phyloP scores from a whole-genome alignment of 169 alveolate genomes.

The Babesia bovis region DNA sequence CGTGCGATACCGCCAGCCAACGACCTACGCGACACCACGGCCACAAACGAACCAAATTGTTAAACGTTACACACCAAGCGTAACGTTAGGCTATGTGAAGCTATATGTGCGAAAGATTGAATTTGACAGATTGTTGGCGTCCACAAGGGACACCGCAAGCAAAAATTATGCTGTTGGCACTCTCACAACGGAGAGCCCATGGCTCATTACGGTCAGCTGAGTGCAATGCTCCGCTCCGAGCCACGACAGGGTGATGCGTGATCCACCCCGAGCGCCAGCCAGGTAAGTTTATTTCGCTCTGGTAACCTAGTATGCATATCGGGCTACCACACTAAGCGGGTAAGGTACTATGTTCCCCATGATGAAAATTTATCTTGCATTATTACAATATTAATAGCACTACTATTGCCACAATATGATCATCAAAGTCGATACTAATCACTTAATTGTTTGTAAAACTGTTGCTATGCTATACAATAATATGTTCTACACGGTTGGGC shows the following conservation, averaged over 20 bases:
- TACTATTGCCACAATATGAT: too few relatives aligned
- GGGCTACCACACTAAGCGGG: conserved; percentile 21
- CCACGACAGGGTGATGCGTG: conserved; percentile 94
- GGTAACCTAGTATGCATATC: not conserved
- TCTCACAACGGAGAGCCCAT: conserved; percentile 90
- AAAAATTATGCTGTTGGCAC: conserved; percentile 94
- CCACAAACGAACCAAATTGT: too few relatives aligned
- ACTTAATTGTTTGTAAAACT: too few relatives aligned
- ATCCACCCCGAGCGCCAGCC: conserved; percentile 98
- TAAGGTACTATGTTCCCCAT: conserved; percentile 3
- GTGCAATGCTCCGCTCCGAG: conserved; percentile 96
- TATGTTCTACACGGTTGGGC: too few relatives aligned
- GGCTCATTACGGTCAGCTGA: conserved; percentile 94
- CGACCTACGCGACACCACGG: not conserved
- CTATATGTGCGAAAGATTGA: conserved; percentile 19
- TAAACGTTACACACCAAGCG: too few relatives aligned
- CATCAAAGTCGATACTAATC: too few relatives aligned
- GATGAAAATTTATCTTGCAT: not conserved
- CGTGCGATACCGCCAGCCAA: not conserved
- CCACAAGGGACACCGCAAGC: conserved; percentile 86
- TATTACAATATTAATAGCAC: too few relatives aligned
- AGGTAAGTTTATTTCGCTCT: conserved; percentile 86
- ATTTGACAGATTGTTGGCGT: conserved; percentile 61
- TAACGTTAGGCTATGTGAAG: too few relatives aligned
- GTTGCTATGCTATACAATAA: too few relatives aligned